Evolutionary conservation across 306 rosid genomes (phyloP).

Genomic region (Vigna nakashimae): DNA sequence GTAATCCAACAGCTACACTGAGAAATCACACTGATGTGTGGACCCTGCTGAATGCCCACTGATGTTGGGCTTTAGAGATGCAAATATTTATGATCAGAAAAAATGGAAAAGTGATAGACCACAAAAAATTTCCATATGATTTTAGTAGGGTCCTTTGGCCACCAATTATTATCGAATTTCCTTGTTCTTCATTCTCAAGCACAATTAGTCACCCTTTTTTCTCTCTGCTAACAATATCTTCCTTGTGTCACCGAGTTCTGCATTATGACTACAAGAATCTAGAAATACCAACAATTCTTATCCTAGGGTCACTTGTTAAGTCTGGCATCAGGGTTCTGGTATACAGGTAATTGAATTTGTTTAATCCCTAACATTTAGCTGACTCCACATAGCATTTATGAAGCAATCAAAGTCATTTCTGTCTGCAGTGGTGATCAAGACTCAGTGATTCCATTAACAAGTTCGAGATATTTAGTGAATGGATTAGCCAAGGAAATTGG

Average conservation of each 20-base stretch:
- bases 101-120: no score
- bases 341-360: no score
- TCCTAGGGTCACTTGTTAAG: no score
- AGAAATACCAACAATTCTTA: no score
- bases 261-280: slow-evolving; percentile 39
- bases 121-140: neutral
- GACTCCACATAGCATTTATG: neutral
- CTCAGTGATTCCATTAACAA: slow-evolving; percentile 46
- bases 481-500: slow-evolving; percentile 43
- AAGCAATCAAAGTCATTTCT: slow-evolving; percentile 1
- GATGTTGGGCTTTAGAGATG: neutral
- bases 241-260: slow-evolving; percentile 26
- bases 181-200: slow-evolving; percentile 1
- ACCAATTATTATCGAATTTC: neutral
- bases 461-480: slow-evolving; percentile 44
- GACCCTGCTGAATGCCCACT: no score
- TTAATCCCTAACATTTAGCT: neutral
- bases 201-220: neutral
- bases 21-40: no score
- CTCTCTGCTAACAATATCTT: neutral
- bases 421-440: slow-evolving; percentile 58
- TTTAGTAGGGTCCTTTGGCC: neutral
- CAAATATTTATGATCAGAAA: neutral
- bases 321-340: no score
- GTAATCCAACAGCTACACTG: no score